These are phyloP conservation scores for Amphicarpaea edgeworthii DNA, from an alignment of 306 rosid genomes.

Conservation along the genomic window DNA sequence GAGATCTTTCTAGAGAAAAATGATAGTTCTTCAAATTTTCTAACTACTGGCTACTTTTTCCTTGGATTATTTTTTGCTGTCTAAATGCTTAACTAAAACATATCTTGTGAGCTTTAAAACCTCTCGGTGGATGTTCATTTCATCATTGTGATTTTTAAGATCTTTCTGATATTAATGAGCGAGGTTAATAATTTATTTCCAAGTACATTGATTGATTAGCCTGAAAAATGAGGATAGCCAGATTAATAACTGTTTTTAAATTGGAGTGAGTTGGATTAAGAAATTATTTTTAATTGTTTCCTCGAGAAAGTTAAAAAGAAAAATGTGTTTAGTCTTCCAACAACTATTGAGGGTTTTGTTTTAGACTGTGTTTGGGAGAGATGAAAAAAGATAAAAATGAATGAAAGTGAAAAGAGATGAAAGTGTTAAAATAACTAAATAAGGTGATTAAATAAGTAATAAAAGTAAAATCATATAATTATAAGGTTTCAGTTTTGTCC, in stretches of 20 bases:
- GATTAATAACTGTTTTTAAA: too few relatives aligned
- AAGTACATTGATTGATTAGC: neutral
- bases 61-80: neutral
- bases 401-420: too few relatives aligned
- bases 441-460: too few relatives aligned
- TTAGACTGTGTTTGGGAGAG: too few relatives aligned
- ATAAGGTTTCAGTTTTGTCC: too few relatives aligned
- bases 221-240: neutral
- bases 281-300: too few relatives aligned
- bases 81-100: neutral
- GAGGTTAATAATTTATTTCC: neutral
- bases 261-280: neutral
- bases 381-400: too few relatives aligned
- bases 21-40: neutral
- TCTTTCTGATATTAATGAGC: neutral
- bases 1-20: neutral
- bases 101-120: neutral
- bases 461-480: too few relatives aligned
- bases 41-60: neutral
- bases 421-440: too few relatives aligned
- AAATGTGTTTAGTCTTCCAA: too few relatives aligned
- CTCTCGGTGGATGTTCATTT: neutral
- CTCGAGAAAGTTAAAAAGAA: too few relatives aligned
- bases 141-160: neutral
- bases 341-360: too few relatives aligned